These are phyloP conservation scores for Metschnikowia noctiluminum DNA, from an alignment of 805 yeast genomes.

Conservation along the genomic window DNA sequence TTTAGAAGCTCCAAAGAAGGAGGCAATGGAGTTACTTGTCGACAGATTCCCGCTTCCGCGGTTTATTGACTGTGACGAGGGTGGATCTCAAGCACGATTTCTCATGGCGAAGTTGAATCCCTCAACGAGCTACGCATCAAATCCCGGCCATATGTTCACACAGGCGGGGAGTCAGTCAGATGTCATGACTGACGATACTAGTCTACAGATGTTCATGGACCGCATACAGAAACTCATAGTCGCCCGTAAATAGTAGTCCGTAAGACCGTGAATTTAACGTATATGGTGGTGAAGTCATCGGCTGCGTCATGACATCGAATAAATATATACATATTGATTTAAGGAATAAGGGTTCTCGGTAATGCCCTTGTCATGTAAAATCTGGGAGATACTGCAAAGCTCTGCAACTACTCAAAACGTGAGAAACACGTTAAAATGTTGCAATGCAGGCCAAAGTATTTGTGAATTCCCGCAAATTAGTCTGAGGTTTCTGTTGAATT, in stretches of 20 bases:
- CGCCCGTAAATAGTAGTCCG: slow-evolving; percentile 7
- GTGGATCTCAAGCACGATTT: slow-evolving; percentile 73
- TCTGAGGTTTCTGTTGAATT: no score
- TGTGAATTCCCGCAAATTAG: no score
- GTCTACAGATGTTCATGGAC: slow-evolving; percentile 55
- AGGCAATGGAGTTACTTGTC: slow-evolving; percentile 60
- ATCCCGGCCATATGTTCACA: slow-evolving; percentile 29
- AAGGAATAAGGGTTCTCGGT: no score
- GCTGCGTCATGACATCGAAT: no score
- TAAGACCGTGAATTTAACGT: no score
- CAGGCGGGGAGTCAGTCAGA: slow-evolving; percentile 25
- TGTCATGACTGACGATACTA: slow-evolving; percentile 58
- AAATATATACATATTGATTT: no score
- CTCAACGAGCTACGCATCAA: slow-evolving; percentile 49
- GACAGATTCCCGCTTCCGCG: slow-evolving; percentile 73
- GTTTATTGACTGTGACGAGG: slow-evolving; percentile 70
- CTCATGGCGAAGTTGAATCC: slow-evolving; percentile 69
- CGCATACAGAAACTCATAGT: slow-evolving; percentile 43
- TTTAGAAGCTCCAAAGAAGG: slow-evolving; percentile 58
- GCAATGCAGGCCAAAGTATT: no score
- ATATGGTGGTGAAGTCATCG: not conserved
- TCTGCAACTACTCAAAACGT: no score
- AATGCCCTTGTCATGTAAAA: no score
- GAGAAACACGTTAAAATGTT: no score
- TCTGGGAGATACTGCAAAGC: no score